A percentile compares a stretch with the other conserved stretches of the same genome.
Evolutionary conservation across 2,329 filamentous ascomycete genomes (phyloP).

Genomic region (Emmonsiellopsis sp.): DNA sequence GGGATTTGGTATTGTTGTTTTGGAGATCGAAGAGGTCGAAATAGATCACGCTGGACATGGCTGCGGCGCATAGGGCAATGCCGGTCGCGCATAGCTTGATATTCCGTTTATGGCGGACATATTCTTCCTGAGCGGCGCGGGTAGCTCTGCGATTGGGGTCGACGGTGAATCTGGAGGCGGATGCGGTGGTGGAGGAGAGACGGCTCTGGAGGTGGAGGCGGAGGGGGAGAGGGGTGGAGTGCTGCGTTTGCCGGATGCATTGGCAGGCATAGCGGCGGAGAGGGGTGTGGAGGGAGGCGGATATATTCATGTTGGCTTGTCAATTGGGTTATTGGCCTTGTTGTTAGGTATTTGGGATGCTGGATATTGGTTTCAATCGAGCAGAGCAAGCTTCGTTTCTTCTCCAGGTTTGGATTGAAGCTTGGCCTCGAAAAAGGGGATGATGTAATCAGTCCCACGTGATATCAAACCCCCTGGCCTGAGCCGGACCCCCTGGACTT

Average conservation of each 20-base stretch:
- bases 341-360: constrained; percentile 26
- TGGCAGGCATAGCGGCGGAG: constrained; percentile 10
- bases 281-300: constrained; percentile 5
- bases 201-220: constrained; percentile 3
- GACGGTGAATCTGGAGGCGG: background rate
- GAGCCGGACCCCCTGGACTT: too few relatives aligned
- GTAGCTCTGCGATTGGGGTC: constrained; percentile 4
- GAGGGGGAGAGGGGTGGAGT: background rate
- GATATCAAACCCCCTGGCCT: too few relatives aligned
- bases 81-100: constrained; percentile 21
- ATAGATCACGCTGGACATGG: constrained; percentile 29
- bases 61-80: constrained; percentile 24
- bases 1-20: too few relatives aligned
- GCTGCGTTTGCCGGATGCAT: constrained; percentile 7
- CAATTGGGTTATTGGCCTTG: background rate
- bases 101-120: constrained; percentile 21
- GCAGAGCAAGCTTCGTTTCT: too few relatives aligned
- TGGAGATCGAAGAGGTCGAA: too few relatives aligned
- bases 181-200: background rate
- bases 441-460: too few relatives aligned
- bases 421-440: too few relatives aligned
- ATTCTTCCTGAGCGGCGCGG: constrained; percentile 14
- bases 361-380: constrained; percentile 3
- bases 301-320: constrained; percentile 4
- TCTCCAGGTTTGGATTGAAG: too few relatives aligned